A percentile compares a stretch with the other conserved stretches of the same genome.
These are phyloP conservation scores for Penstemon barbatus DNA, from an alignment of 257 asterid species.

Conservation along the genomic window DNA sequence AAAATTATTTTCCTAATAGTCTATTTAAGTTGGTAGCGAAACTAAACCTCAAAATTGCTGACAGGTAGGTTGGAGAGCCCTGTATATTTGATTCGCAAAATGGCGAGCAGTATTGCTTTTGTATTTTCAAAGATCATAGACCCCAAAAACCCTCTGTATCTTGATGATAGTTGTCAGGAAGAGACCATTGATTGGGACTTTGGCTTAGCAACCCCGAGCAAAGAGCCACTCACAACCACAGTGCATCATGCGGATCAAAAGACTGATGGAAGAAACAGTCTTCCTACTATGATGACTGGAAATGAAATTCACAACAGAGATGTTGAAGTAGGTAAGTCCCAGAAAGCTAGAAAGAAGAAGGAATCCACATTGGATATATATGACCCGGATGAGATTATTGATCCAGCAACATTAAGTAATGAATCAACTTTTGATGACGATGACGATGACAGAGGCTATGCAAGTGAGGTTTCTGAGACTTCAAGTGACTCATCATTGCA, in stretches of 20 bases:
- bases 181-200: slow-evolving; percentile 88
- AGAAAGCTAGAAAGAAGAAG: slow-evolving; percentile 42
- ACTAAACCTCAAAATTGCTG: slow-evolving; percentile 30
- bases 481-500: slow-evolving; percentile 63
- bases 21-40: slow-evolving; percentile 12
- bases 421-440: slow-evolving; percentile 46
- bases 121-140: slow-evolving; percentile 82
- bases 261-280: slow-evolving; percentile 34
- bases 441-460: slow-evolving; percentile 59
- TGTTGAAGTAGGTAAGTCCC: slow-evolving; percentile 29
- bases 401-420: slow-evolving; percentile 61
- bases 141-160: slow-evolving; percentile 91
- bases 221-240: slow-evolving; percentile 30
- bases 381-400: slow-evolving; percentile 91
- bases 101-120: slow-evolving; percentile 92
- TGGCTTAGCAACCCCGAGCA: slow-evolving; percentile 49
- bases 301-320: slow-evolving; percentile 37
- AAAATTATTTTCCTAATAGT: slow-evolving; percentile 21
- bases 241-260: slow-evolving; percentile 35
- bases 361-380: slow-evolving; percentile 39
- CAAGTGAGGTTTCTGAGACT: slow-evolving; percentile 70
- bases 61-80: slow-evolving; percentile 96
- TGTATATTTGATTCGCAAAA: slow-evolving; percentile 73
- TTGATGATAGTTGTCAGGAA: slow-evolving; percentile 69
- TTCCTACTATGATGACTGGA: slow-evolving; percentile 29